Evolutionary conservation across 108 stramenopile species (phyloP).

Genomic region (Nitzschia sp.): DNA sequence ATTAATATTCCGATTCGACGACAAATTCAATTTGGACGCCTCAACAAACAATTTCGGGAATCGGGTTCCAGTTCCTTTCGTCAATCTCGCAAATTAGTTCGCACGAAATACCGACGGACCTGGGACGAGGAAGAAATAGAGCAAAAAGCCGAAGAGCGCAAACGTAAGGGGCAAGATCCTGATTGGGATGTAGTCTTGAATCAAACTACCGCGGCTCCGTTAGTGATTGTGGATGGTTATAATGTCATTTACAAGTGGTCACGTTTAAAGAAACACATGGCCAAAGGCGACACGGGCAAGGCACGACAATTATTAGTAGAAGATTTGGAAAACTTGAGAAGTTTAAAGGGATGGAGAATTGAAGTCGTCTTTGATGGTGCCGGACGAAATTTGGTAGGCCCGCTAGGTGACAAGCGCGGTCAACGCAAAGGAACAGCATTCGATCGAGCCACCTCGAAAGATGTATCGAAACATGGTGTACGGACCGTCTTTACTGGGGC

Average conservation of each 20-base stretch:
- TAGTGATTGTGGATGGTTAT: constrained; percentile 87
- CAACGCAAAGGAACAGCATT: constrained; percentile 13
- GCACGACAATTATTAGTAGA: constrained; percentile 69
- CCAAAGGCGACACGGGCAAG: constrained; percentile 51
- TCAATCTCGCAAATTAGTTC: constrained; percentile 36
- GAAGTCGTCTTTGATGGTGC: constrained; percentile 88
- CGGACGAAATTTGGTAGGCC: constrained; percentile 38
- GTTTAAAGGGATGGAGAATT: constrained; percentile 78
- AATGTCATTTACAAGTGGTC: constrained; percentile 87
- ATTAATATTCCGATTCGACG: constrained; percentile 76
- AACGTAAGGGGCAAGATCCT: constrained; percentile 61
- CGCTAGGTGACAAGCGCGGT: constrained; percentile 31
- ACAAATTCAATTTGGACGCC: constrained; percentile 69
- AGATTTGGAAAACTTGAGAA: constrained; percentile 78
- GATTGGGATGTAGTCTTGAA: constrained; percentile 86
- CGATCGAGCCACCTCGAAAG: constrained; percentile 34
- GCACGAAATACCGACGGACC: constrained; percentile 65
- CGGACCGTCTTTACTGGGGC: constrained; percentile 70
- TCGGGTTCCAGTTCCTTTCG: constrained; percentile 55
- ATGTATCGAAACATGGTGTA: constrained; percentile 65
- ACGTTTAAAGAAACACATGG: constrained; percentile 84
- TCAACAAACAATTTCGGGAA: constrained; percentile 58
- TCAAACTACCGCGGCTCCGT: constrained; percentile 57
- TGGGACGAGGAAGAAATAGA: constrained; percentile 74
- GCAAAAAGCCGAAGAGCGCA: constrained; percentile 51